A percentile compares a stretch with the other conserved stretches of the same genome.
Evolutionary conservation across 148 eudicot genomes (phyloP).

Genomic region (Camellia granthamiana): DNA sequence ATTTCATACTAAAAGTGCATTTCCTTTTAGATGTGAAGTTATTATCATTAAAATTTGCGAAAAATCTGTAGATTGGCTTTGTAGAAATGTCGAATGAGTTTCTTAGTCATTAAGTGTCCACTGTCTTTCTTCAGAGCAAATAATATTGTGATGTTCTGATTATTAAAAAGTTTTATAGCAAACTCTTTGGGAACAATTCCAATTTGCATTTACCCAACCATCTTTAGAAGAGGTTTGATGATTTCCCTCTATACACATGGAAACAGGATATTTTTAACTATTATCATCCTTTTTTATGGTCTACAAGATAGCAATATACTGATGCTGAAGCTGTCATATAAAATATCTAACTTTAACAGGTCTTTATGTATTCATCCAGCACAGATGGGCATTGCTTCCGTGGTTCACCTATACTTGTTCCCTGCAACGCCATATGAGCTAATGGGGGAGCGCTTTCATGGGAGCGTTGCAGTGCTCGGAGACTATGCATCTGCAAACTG

Average conservation of each 20-base stretch:
- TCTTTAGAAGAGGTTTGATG: background rate
- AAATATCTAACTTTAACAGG: conserved; percentile 26
- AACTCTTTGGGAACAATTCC: background rate
- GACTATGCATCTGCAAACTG: conserved; percentile 89
- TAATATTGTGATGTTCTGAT: background rate
- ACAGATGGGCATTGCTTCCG: conserved; percentile 93
- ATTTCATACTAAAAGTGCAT: too few relatives aligned
- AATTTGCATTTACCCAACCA: background rate
- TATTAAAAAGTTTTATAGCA: background rate
- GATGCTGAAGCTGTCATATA: background rate
- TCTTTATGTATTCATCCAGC: conserved; percentile 48
- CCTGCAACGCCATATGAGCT: conserved; percentile 86
- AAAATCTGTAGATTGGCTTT: background rate
- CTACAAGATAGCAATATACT: background rate
- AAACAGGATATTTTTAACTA: background rate
- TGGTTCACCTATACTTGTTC: conserved; percentile 86
- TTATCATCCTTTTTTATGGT: background rate
- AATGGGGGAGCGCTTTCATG: conserved; percentile 71
- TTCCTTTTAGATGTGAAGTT: too few relatives aligned
- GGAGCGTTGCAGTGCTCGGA: conserved; percentile 82
- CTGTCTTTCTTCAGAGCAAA: background rate
- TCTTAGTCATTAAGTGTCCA: background rate
- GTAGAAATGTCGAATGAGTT: background rate
- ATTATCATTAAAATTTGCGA: too few relatives aligned
- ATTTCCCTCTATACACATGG: background rate